These are phyloP conservation scores for Sporothrix sp. DNA, from an alignment of 2,329 filamentous ascomycete species.

Conservation along the genomic window DNA sequence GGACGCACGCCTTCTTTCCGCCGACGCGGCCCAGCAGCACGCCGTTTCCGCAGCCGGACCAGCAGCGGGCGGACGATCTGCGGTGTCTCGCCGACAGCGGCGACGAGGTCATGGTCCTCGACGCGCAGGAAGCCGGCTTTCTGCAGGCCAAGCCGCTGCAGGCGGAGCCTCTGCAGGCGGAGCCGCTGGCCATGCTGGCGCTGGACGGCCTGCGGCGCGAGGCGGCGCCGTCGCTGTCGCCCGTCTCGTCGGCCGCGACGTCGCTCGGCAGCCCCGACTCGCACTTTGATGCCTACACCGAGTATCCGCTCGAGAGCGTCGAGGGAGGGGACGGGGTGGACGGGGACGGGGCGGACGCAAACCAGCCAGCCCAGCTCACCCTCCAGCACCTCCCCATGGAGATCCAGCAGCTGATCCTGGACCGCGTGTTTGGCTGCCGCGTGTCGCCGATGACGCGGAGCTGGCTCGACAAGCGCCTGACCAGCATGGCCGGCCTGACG, in stretches of 20 bases:
- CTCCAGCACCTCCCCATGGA: slow-evolving; percentile 53
- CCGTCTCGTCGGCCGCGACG: neutral
- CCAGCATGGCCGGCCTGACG: slow-evolving; percentile 53
- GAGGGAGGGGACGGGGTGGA: neutral
- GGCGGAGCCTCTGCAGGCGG: too few relatives aligned
- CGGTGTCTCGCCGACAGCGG: slow-evolving; percentile 26
- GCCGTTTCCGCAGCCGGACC: slow-evolving; percentile 47
- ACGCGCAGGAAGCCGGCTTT: neutral
- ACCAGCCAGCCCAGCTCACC: slow-evolving; percentile 23
- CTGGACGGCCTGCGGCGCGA: neutral
- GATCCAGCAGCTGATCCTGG: slow-evolving; percentile 62
- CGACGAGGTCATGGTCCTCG: slow-evolving; percentile 2
- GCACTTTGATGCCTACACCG: neutral
- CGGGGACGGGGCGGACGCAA: slow-evolving; percentile 7
- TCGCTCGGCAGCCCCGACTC: neutral
- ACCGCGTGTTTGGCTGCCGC: slow-evolving; percentile 60
- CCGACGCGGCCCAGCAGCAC: slow-evolving; percentile 50
- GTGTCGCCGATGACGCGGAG: slow-evolving; percentile 51
- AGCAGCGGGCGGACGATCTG: slow-evolving; percentile 37
- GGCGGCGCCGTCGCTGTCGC: neutral
- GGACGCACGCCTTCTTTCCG: slow-evolving; percentile 37
- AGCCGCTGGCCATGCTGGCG: neutral
- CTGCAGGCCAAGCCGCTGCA: neutral
- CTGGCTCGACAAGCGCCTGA: slow-evolving; percentile 51
- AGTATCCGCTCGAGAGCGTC: neutral